Percentiles rank a stretch among this genome's conserved stretches.
phyloP scores from a whole-genome alignment of 495 filamentous ascomycete genomes.

The Penicillium crystallinum region DNA sequence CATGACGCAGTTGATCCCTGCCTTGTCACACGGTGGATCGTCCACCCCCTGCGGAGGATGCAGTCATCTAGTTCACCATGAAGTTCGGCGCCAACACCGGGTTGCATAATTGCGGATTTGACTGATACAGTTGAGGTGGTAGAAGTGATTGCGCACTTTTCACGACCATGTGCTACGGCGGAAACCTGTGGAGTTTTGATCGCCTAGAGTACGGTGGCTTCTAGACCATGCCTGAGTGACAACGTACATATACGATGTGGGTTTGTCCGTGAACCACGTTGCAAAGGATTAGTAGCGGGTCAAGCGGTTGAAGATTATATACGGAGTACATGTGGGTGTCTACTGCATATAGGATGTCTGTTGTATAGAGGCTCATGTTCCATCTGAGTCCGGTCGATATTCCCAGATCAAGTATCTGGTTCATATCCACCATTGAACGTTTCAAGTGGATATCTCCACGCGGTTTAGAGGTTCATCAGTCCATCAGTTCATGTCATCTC shows the following conservation, averaged over 20 bases:
- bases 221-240: neutral
- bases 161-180: neutral
- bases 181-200: neutral
- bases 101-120: neutral
- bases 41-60: neutral
- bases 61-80: conserved; percentile 6
- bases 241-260: neutral
- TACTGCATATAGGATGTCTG: too few relatives aligned
- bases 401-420: too few relatives aligned
- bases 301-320: too few relatives aligned
- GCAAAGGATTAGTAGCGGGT: neutral
- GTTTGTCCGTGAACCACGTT: neutral
- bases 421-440: too few relatives aligned
- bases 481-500: too few relatives aligned
- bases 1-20: conserved; percentile 1
- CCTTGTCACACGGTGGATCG: conserved; percentile 2
- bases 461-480: too few relatives aligned
- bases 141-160: neutral
- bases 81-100: neutral
- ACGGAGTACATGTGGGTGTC: too few relatives aligned
- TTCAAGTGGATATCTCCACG: too few relatives aligned
- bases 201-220: neutral
- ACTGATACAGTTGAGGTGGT: neutral
- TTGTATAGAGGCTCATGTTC: too few relatives aligned
- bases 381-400: too few relatives aligned